Evolutionary conservation across 1,284 basidiomycete species (phyloP).

Genomic region (Cryptococcus sp.): DNA sequence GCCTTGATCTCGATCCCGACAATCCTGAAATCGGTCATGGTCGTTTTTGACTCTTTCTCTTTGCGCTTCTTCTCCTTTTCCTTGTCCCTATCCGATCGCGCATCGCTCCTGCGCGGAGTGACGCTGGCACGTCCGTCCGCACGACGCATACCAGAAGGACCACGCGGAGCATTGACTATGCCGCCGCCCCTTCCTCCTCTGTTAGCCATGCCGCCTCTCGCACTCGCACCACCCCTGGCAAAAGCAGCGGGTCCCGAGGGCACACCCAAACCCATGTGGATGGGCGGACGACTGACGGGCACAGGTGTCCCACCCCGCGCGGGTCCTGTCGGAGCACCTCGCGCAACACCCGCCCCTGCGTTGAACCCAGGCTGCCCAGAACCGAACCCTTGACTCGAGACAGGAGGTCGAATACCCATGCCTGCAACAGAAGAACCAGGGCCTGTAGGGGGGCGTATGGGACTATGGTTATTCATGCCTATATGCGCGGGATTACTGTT

Average conservation of each 20-base stretch:
- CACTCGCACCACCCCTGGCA: slow-evolving; percentile 21
- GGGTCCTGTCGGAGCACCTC: slow-evolving; percentile 51
- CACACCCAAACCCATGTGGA: slow-evolving; percentile 35
- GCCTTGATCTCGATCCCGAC: slow-evolving; percentile 73
- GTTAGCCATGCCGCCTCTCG: slow-evolving; percentile 49
- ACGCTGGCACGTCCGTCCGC: slow-evolving; percentile 9
- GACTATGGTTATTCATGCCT: slow-evolving; percentile 44
- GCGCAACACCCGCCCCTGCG: slow-evolving; percentile 52
- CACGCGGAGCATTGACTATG: slow-evolving; percentile 30
- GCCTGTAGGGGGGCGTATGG: slow-evolving; percentile 24
- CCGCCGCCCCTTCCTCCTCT: slow-evolving; percentile 23
- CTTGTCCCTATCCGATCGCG: slow-evolving; percentile 21
- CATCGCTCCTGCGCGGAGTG: slow-evolving; percentile 8
- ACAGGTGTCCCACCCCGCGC: slow-evolving; percentile 15
- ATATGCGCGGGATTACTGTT: slow-evolving; percentile 57
- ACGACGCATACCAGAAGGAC: slow-evolving; percentile 29
- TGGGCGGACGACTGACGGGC: slow-evolving; percentile 29
- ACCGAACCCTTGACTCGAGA: slow-evolving; percentile 45
- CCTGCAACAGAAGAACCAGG: slow-evolving; percentile 16
- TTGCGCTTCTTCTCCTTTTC: slow-evolving; percentile 30
- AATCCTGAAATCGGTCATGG: slow-evolving; percentile 94
- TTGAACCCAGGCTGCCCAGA: slow-evolving; percentile 41
- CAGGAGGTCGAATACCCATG: slow-evolving; percentile 23
- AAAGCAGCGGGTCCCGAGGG: slow-evolving; percentile 30
- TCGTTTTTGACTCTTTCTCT: slow-evolving; percentile 66